Evolutionary conservation across 441 rosid genomes (phyloP).

Genomic region (Populus hybrid): DNA sequence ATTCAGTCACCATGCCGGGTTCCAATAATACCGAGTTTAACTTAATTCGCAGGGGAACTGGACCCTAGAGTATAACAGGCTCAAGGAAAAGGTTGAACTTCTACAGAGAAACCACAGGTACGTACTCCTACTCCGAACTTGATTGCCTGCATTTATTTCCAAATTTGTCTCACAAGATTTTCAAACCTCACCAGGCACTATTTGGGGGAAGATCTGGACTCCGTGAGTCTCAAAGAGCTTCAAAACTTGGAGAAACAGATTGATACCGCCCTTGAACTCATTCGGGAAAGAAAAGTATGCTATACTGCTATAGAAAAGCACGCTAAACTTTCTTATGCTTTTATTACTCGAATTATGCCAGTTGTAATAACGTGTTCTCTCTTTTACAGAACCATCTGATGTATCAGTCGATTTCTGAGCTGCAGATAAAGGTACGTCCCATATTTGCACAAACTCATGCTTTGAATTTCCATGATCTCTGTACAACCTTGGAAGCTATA

Average conservation of each 20-base stretch:
- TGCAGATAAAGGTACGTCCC: conserved; percentile 61
- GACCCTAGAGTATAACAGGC: conserved; percentile 79
- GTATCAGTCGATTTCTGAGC: conserved; percentile 73
- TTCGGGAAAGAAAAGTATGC: conserved; percentile 68
- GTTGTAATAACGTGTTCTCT: not conserved
- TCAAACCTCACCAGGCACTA: conserved; percentile 51
- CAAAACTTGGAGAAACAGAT: conserved; percentile 91
- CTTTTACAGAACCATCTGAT: conserved; percentile 68
- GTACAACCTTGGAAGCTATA: not conserved
- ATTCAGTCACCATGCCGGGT: not conserved
- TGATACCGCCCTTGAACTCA: conserved; percentile 76
- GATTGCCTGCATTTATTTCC: not conserved
- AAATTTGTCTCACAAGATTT: not conserved
- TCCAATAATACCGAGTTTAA: not conserved
- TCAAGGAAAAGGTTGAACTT: conserved; percentile 78
- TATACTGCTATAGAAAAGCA: not conserved
- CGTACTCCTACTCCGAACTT: conserved; percentile 23
- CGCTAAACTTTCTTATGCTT: not conserved
- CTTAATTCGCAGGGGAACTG: conserved; percentile 54
- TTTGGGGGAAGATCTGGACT: conserved; percentile 78
- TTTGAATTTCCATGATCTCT: too few relatives aligned
- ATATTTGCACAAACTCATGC: not conserved
- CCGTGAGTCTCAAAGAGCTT: conserved; percentile 67
- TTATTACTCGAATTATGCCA: not conserved
- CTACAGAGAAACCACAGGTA: conserved; percentile 79